A percentile compares a stretch with the other conserved stretches of the same genome.
These are phyloP conservation scores for Chaetomium olivaceum DNA, from an alignment of 2,329 filamentous ascomycete species.

Conservation along the genomic window DNA sequence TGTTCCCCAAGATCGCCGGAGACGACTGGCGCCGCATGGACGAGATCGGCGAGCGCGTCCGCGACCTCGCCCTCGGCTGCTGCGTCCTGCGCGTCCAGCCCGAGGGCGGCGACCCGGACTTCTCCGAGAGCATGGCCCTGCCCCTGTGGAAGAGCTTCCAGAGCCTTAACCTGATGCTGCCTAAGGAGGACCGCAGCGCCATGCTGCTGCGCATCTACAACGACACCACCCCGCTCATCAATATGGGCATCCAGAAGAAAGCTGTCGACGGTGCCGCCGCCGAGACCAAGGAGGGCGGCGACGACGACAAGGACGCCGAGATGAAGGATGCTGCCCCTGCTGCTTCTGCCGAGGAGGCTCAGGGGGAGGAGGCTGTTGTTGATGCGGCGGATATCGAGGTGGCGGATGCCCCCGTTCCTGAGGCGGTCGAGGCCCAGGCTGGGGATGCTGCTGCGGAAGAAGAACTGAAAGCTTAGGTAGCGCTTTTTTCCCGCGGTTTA, in stretches of 20 bases:
- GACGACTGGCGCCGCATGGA: slow-evolving; percentile 73
- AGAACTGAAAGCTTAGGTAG: slow-evolving; percentile 9
- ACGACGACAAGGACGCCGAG: slow-evolving; percentile 11
- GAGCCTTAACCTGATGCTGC: slow-evolving; percentile 93
- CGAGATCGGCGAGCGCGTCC: slow-evolving; percentile 83
- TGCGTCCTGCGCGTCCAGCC: slow-evolving; percentile 85
- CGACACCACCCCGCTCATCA: slow-evolving; percentile 80
- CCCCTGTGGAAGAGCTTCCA: slow-evolving; percentile 93
- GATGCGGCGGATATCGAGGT: slow-evolving; percentile 7
- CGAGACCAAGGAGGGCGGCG: slow-evolving; percentile 11
- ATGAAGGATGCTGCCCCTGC: slow-evolving; percentile 16
- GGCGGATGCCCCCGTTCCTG: slow-evolving; percentile 8
- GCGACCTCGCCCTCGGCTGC: slow-evolving; percentile 83
- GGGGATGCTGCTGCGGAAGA: background rate
- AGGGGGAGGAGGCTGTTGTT: slow-evolving; percentile 10
- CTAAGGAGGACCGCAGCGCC: slow-evolving; percentile 91
- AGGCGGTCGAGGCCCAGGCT: background rate
- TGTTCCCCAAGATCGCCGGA: slow-evolving; percentile 88
- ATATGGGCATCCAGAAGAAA: slow-evolving; percentile 56
- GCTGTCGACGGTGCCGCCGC: slow-evolving; percentile 6
- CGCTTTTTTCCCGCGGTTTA: background rate
- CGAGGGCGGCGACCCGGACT: slow-evolving; percentile 59
- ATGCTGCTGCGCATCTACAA: slow-evolving; percentile 92
- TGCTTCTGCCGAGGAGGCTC: slow-evolving; percentile 12
- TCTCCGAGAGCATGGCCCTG: slow-evolving; percentile 77